phyloP scores from a whole-genome alignment of 139 green algal genomes.

The Chlorella ohadii region DNA sequence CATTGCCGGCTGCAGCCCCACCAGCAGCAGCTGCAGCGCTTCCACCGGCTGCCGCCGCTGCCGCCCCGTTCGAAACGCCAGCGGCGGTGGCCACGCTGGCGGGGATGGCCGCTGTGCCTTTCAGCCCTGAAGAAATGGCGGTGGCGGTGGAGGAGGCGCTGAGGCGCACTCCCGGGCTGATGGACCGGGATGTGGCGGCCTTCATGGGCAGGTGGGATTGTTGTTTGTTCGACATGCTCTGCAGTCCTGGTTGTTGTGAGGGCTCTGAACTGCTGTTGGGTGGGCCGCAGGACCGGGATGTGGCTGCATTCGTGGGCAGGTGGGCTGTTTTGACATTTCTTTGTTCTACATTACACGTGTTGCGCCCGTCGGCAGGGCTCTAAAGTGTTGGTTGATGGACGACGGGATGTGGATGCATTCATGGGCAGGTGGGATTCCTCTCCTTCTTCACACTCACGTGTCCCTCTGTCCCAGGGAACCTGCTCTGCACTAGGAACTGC shows the following conservation, averaged over 20 bases:
- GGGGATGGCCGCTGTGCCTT: neutral
- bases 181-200: neutral
- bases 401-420: too few species aligned
- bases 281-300: too few species aligned
- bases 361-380: too few species aligned
- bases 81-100: too few species aligned
- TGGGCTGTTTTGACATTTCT: neutral
- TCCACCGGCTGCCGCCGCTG: neutral
- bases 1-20: neutral
- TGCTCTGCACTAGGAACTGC: too few species aligned
- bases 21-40: neutral
- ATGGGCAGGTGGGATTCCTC: too few species aligned
- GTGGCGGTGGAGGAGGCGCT: neutral
- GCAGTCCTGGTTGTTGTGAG: too few species aligned
- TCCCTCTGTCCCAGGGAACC: too few species aligned
- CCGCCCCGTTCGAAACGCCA: neutral
- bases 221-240: too few species aligned
- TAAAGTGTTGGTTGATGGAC: too few species aligned
- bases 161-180: neutral
- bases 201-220: conserved; percentile 4
- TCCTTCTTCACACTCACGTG: too few species aligned
- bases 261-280: too few species aligned
- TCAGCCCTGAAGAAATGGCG: conserved; percentile 1
- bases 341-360: neutral
- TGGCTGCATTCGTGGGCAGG: neutral